Evolutionary conservation across 805 yeast species (phyloP), one percentile per base, ranked within the genome.

Genomic region (Candida yuanshanica): DNA sequence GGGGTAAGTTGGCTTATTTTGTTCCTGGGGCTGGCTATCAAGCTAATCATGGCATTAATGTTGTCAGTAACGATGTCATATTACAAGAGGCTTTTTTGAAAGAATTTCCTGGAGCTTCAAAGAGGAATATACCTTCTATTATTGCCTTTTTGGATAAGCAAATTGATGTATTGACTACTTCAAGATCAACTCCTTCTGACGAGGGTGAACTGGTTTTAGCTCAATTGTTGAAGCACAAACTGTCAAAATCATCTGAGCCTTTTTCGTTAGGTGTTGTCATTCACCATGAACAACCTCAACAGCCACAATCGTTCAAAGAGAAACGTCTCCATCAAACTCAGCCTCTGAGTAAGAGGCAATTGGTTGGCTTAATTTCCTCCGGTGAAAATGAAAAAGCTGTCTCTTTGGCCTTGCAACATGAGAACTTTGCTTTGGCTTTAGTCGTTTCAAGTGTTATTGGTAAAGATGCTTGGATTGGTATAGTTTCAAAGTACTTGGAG

Each of bases 401-500:
- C 36, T 67, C 72, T 20, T 64, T 69, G 41, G 80, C 93, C 1
- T 58, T 89, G 16, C 66, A 72, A 2, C 74, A 76, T 39, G 74
- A 77, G 9, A 85, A 86, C 49, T 90, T 86, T 83, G 79, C 91
- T 0, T 68, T 89, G 59, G 83, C 96, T 0, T 62, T 91, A 41
- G 58, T 88, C 23, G 65, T 90, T 37, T 80, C 95, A 1, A 74
- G 81, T 45, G 59, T 86, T 14, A 64, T 78, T 21, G 83, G 93
- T 3, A 74, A 75, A 17, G 80, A 77, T 4, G 68, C 69, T 29
- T 81, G 84, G 75, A 61, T 75, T 5, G 62, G 64, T 25, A 73
- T 82, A 3, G 80, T 82, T 6, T 68, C 79, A 10, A 76, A 70
- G 40, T 85, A 78, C 56, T 72, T 75, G 33, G 71, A 50, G 36